These are phyloP conservation scores for Mortierella antarctica DNA, from an alignment of 192 early-diverging fungal genomes.

Conservation along the genomic window DNA sequence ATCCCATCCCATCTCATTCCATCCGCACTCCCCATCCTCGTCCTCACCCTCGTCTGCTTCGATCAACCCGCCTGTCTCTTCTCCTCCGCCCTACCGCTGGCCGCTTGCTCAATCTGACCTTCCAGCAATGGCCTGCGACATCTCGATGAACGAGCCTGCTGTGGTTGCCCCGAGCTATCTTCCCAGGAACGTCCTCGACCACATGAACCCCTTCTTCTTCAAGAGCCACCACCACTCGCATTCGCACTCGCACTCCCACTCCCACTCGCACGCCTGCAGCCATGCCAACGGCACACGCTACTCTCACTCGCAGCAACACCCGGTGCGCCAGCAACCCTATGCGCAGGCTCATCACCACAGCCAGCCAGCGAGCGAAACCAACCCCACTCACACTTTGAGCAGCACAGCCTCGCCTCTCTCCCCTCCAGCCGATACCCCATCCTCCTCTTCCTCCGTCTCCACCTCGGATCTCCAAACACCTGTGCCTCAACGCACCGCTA, in stretches of 20 bases:
- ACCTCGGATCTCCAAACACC: slow-evolving; percentile 25
- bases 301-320: background rate
- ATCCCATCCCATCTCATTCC: too few relatives aligned
- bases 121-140: slow-evolving; percentile 22
- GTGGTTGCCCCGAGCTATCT: slow-evolving; percentile 19
- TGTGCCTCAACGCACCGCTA: slow-evolving; percentile 13
- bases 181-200: slow-evolving; percentile 38
- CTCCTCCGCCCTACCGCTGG: background rate
- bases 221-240: slow-evolving; percentile 22
- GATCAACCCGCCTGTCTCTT: background rate
- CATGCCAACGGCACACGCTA: slow-evolving; percentile 7
- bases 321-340: slow-evolving; percentile 6
- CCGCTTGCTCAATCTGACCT: background rate
- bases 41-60: background rate
- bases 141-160: slow-evolving; percentile 26
- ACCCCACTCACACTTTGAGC: background rate
- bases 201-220: slow-evolving; percentile 50
- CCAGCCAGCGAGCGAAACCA: too few relatives aligned
- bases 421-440: slow-evolving; percentile 4
- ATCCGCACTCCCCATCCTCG: background rate
- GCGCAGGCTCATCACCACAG: background rate
- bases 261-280: slow-evolving; percentile 8
- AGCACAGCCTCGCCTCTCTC: background rate
- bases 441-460: slow-evolving; percentile 11
- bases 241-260: slow-evolving; percentile 6